phyloP scores from a whole-genome alignment of 2,329 filamentous ascomycete genomes.

The Thermochaetoides dissita region DNA sequence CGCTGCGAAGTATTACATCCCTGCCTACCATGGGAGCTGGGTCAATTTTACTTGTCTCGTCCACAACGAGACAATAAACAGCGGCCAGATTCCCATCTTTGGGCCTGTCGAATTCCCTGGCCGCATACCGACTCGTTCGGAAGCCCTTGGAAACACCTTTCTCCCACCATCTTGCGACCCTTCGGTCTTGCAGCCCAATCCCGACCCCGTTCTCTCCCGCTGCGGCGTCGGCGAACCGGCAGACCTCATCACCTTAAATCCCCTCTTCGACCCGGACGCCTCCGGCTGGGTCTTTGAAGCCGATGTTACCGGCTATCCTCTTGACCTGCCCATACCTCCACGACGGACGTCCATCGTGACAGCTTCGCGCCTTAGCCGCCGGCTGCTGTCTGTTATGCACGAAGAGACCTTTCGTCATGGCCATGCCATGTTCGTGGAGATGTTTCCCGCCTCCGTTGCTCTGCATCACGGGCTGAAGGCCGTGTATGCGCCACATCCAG shows the following conservation, averaged over 20 bases:
- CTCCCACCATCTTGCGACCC: conserved; percentile 38
- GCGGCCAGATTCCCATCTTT: conserved; percentile 46
- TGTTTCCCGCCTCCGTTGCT: conserved; percentile 59
- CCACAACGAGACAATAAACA: conserved; percentile 41
- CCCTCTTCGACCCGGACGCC: conserved; percentile 56
- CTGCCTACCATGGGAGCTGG: conserved; percentile 54
- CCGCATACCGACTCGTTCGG: conserved; percentile 31
- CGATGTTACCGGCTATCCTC: conserved; percentile 57
- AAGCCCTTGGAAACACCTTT: conserved; percentile 37
- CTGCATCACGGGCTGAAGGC: conserved; percentile 68
- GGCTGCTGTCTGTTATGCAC: conserved; percentile 59
- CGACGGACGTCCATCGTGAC: conserved; percentile 61
- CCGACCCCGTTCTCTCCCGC: conserved; percentile 19
- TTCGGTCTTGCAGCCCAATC: neutral
- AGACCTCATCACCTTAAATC: conserved; percentile 65
- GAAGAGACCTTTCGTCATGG: conserved; percentile 53
- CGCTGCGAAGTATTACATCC: conserved; percentile 63
- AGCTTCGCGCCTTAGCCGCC: conserved; percentile 51
- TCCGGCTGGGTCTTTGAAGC: conserved; percentile 61
- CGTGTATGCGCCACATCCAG: conserved; percentile 67
- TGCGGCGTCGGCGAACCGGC: conserved; percentile 61
- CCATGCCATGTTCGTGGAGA: conserved; percentile 65
- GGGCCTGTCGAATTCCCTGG: conserved; percentile 47
- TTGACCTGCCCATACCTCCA: conserved; percentile 38
- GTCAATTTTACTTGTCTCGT: conserved; percentile 57